Conservation (phyloP, 2,329 filamentous ascomycete species). For the Colletotrichum sp. region DNA sequence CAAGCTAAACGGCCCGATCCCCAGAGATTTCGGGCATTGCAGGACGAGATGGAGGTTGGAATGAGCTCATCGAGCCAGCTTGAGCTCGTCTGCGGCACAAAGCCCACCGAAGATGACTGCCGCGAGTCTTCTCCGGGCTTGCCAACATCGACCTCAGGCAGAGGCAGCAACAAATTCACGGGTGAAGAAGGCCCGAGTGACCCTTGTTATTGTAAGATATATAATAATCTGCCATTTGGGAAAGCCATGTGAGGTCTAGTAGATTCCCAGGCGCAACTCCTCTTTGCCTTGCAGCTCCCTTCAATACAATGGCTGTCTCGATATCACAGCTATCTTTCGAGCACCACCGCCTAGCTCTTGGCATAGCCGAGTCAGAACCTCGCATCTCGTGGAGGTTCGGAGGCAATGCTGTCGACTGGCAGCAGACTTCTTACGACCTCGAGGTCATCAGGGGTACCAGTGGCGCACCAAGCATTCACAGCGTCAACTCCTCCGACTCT, state of each 20-base stretch:
- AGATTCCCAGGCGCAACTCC: not conserved
- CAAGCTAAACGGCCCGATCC: not conserved
- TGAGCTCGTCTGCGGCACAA: not conserved
- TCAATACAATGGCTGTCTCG: slow-evolving; percentile 37
- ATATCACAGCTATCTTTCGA: slow-evolving; percentile 46
- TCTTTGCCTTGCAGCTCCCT: not conserved
- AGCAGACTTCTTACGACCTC: slow-evolving; percentile 48
- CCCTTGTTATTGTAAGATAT: not conserved
- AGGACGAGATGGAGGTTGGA: not conserved
- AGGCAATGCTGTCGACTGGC: slow-evolving; percentile 43
- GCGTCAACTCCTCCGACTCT: slow-evolving; percentile 39
- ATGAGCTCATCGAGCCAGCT: not conserved
- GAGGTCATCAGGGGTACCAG: slow-evolving; percentile 35
- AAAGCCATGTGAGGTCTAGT: not conserved
- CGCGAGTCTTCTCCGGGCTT: not conserved
- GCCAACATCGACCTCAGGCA: not conserved
- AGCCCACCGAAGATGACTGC: not conserved
- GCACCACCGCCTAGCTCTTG: slow-evolving; percentile 44
- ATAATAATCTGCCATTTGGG: not conserved
- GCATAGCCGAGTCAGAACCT: slow-evolving; percentile 47
- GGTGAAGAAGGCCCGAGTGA: not conserved
- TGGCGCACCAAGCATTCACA: slow-evolving; percentile 21
- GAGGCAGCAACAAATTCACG: not conserved
- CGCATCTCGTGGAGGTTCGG: slow-evolving; percentile 53
- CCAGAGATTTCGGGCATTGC: not conserved